Conservation (phyloP, 805 yeast species). For the Saccharomyces mikatae region DNA sequence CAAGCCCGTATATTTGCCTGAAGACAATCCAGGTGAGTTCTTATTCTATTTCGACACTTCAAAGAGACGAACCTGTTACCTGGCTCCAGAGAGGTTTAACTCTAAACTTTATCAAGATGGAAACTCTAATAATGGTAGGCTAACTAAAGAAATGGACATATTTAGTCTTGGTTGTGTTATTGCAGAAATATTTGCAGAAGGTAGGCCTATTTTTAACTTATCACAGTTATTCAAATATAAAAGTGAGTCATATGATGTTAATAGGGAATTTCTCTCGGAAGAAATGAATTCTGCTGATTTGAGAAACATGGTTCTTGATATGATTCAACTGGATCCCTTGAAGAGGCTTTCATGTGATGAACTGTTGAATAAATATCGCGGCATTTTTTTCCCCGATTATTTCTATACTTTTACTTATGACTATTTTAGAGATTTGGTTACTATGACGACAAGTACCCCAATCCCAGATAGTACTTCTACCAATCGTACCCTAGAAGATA, state of each 20-base stretch:
- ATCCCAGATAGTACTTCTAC: slow-evolving; percentile 11
- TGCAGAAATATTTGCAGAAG: slow-evolving; percentile 82
- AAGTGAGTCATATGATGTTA: slow-evolving; percentile 55
- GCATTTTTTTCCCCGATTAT: slow-evolving; percentile 51
- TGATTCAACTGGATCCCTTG: slow-evolving; percentile 58
- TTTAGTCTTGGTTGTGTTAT: slow-evolving; percentile 81
- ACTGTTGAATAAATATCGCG: slow-evolving; percentile 44
- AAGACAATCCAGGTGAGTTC: slow-evolving; percentile 86
- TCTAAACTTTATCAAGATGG: slow-evolving; percentile 12
- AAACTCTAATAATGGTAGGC: slow-evolving; percentile 14
- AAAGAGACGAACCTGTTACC: slow-evolving; percentile 74
- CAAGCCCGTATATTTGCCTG: slow-evolving; percentile 82
- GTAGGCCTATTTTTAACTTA: slow-evolving; percentile 75
- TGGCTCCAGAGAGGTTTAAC: slow-evolving; percentile 88
- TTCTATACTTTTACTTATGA: slow-evolving; percentile 65
- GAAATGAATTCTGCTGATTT: slow-evolving; percentile 45
- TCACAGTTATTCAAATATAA: slow-evolving; percentile 82
- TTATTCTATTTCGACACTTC: slow-evolving; percentile 90
- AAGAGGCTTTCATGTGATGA: slow-evolving; percentile 49
- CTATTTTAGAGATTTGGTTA: slow-evolving; percentile 43
- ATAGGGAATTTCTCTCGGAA: slow-evolving; percentile 7
- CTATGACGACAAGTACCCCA: slow-evolving; percentile 18
- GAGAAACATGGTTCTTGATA: slow-evolving; percentile 46
- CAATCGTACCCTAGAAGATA: slow-evolving; percentile 13
- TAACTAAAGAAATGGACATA: slow-evolving; percentile 68